phyloP scores from a whole-genome alignment of 148 eudicot genomes.

The Persicaria tinctoria region DNA sequence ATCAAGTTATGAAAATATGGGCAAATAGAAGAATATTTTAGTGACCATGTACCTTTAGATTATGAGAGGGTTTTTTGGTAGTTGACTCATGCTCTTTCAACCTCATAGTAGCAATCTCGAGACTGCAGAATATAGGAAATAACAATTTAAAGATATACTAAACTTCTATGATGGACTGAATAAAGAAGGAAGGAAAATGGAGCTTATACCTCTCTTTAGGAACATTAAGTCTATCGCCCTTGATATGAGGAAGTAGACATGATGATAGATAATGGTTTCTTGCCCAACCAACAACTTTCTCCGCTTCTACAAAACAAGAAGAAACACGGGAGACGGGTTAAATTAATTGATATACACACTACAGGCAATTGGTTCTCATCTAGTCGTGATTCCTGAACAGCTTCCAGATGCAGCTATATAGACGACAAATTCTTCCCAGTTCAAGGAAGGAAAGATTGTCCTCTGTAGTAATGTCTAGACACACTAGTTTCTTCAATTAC shows the following conservation, averaged over 20 bases:
- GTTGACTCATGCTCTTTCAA: slow-evolving; percentile 74
- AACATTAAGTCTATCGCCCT: slow-evolving; percentile 54
- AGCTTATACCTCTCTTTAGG: slow-evolving; percentile 67
- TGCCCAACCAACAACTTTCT: slow-evolving; percentile 98
- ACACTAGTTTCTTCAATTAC: background rate
- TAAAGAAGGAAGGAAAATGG: slow-evolving; percentile 4
- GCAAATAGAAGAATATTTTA: background rate
- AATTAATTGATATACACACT: background rate
- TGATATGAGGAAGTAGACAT: slow-evolving; percentile 58
- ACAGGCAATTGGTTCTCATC: background rate
- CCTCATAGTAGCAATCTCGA: slow-evolving; percentile 77
- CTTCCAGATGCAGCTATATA: background rate
- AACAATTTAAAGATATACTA: background rate
- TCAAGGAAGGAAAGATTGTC: too few relatives aligned
- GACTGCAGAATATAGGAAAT: slow-evolving; percentile 32
- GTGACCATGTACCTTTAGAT: slow-evolving; percentile 52
- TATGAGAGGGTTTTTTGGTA: slow-evolving; percentile 73
- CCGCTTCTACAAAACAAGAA: slow-evolving; percentile 52
- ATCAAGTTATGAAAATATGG: slow-evolving; percentile 2
- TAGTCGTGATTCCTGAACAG: background rate
- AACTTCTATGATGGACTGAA: background rate
- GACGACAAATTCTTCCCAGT: background rate
- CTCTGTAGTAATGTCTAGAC: background rate
- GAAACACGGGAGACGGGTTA: background rate
- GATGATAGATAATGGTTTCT: slow-evolving; percentile 77